Evolutionary conservation across 2,329 filamentous ascomycete genomes (phyloP).

Genomic region (Plenodomus biglobosus): DNA sequence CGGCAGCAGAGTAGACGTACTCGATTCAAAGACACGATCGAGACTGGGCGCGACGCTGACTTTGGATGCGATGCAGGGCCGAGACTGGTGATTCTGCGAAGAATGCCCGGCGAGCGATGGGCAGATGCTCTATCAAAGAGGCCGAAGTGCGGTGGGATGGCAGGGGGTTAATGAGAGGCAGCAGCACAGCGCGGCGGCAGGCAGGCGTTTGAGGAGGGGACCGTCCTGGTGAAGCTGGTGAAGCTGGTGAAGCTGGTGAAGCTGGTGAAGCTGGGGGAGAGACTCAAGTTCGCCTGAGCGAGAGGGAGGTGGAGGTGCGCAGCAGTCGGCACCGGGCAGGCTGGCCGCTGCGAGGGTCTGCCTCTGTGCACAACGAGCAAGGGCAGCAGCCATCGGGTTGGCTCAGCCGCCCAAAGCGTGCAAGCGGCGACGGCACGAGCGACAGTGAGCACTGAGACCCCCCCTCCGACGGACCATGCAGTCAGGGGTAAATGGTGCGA

Average conservation of each 20-base stretch:
- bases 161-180: conserved; percentile 36
- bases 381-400: conserved; percentile 21
- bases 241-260: conserved; percentile 36
- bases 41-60: conserved; percentile 14
- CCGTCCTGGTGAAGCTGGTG: conserved; percentile 20
- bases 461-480: conserved; percentile 3
- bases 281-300: conserved; percentile 27
- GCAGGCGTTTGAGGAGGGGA: conserved; percentile 15
- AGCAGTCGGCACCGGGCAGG: too few relatives aligned
- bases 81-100: conserved; percentile 16
- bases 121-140: conserved; percentile 44
- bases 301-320: conserved; percentile 20
- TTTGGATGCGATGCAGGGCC: conserved; percentile 11
- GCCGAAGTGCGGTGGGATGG: conserved; percentile 13
- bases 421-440: conserved; percentile 25
- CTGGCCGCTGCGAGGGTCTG: conserved; percentile 23
- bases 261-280: conserved; percentile 33
- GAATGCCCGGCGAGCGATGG: conserved; percentile 24
- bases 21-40: conserved; percentile 22
- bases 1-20: conserved; percentile 21
- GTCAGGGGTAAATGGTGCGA: conserved; percentile 25
- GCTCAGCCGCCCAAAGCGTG: conserved; percentile 19
- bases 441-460: conserved; percentile 16
- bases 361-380: conserved; percentile 25
- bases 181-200: conserved; percentile 43